Evolutionary conservation across 2,329 filamentous ascomycete species (phyloP).

Genomic region (Colletotrichum tofieldiae): DNA sequence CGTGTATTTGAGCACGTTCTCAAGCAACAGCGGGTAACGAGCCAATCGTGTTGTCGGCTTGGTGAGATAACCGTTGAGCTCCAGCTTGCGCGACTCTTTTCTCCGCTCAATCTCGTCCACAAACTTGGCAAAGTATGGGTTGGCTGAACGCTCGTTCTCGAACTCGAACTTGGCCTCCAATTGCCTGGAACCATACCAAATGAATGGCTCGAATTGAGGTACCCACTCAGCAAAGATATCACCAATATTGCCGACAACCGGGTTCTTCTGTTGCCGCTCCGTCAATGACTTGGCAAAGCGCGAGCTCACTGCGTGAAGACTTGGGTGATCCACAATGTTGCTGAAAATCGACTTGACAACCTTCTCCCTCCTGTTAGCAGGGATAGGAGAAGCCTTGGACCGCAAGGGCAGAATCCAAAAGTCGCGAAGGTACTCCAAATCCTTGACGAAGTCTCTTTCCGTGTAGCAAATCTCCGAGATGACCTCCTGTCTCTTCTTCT

Average conservation of each 20-base stretch:
- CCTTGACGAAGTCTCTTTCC: conserved; percentile 98
- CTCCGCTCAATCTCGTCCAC: conserved; percentile 97
- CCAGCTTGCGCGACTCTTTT: conserved; percentile 96
- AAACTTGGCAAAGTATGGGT: conserved; percentile 88
- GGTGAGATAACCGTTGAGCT: conserved; percentile 96
- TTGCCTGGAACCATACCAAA: conserved; percentile 95
- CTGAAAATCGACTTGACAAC: conserved; percentile 96
- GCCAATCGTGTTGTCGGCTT: conserved; percentile 97
- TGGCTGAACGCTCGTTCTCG: conserved; percentile 92
- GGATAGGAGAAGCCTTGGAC: conserved; percentile 87
- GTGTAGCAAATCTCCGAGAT: conserved; percentile 99
- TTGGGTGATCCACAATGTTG: conserved; percentile 88
- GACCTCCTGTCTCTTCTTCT: conserved; percentile 98
- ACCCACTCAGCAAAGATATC: conserved; percentile 96
- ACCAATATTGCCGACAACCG: conserved; percentile 89
- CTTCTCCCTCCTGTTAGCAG: conserved; percentile 87
- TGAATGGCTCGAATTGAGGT: conserved; percentile 94
- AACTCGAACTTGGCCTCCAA: conserved; percentile 98
- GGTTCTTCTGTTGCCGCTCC: conserved; percentile 89
- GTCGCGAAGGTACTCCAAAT: conserved; percentile 95
- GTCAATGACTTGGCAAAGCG: conserved; percentile 91
- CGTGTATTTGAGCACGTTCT: conserved; percentile 93
- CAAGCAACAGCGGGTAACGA: conserved; percentile 91
- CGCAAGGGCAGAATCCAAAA: conserved; percentile 98
- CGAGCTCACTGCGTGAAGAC: conserved; percentile 91